Conservation (phyloP, 768 basidiomycete species). For the Galerina marginata region DNA sequence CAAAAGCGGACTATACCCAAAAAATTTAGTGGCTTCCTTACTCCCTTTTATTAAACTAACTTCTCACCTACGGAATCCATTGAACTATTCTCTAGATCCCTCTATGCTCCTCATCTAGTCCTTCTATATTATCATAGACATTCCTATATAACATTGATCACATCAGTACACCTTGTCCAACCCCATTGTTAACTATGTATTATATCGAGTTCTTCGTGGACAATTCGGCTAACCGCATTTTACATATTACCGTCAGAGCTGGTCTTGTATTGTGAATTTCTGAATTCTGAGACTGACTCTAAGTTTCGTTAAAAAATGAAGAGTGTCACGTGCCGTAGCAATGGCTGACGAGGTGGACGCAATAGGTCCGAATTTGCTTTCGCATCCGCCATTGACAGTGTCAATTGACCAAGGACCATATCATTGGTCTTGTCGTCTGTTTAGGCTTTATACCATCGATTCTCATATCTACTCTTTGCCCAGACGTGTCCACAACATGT, state of each 20-base stretch:
- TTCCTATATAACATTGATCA: too few species aligned
- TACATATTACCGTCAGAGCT: too few species aligned
- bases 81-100: too few species aligned
- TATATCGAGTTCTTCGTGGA: too few species aligned
- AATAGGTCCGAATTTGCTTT: background rate
- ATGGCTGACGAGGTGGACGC: constrained; percentile 8
- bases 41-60: background rate
- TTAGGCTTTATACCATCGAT: constrained; percentile 1
- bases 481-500: constrained; percentile 16
- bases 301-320: background rate
- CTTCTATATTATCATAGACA: too few species aligned
- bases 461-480: background rate
- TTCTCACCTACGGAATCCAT: background rate
- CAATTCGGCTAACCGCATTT: background rate
- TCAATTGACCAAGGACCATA: constrained; percentile 4
- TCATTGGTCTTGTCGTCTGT: constrained; percentile 12
- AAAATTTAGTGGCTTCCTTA: constrained; percentile 19
- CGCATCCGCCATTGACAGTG: constrained; percentile 1
- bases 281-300: too few species aligned
- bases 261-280: too few species aligned
- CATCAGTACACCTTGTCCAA: too few species aligned
- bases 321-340: constrained; percentile 3
- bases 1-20: constrained; percentile 26
- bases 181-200: too few species aligned
- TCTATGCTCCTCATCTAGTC: too few species aligned